phyloP scores from a whole-genome alignment of 768 basidiomycete genomes.

The Mycena sanguinolenta region DNA sequence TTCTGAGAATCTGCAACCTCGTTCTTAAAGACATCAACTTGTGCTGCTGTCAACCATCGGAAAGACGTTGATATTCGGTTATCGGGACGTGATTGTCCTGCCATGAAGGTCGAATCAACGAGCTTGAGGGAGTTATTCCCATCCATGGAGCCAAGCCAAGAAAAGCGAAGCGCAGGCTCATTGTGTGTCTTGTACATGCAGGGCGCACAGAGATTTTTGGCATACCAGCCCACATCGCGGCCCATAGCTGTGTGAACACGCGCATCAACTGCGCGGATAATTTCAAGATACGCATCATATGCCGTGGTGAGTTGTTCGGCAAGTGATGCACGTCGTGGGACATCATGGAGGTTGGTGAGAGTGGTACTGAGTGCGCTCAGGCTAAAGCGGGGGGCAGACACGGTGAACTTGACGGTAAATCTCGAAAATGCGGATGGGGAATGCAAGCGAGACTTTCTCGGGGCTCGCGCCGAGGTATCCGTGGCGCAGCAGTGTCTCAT shows the following conservation, averaged over 20 bases:
- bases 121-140: not conserved
- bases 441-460: conserved; percentile 29
- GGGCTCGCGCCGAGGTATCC: conserved; percentile 43
- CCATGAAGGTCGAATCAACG: conserved; percentile 6
- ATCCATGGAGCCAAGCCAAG: conserved; percentile 1
- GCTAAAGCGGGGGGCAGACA: conserved; percentile 27
- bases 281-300: conserved; percentile 16
- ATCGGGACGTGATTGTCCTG: conserved; percentile 7
- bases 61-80: no score
- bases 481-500: conserved; percentile 34
- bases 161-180: conserved; percentile 2
- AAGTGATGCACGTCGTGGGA: not conserved
- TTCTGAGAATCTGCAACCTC: no score
- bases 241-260: not conserved
- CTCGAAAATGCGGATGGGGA: conserved; percentile 38
- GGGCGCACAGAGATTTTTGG: conserved; percentile 8
- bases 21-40: no score
- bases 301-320: no score
- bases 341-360: conserved; percentile 36
- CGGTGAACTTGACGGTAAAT: conserved; percentile 41
- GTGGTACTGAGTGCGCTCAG: conserved; percentile 35
- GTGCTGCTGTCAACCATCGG: no score
- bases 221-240: conserved; percentile 4
- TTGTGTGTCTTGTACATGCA: conserved; percentile 10
- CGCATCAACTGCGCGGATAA: conserved; percentile 12